Evolutionary conservation across 1,284 basidiomycete genomes (phyloP), one percentile per base, ranked within the genome.

Genomic region (Tylopilus sp.): DNA sequence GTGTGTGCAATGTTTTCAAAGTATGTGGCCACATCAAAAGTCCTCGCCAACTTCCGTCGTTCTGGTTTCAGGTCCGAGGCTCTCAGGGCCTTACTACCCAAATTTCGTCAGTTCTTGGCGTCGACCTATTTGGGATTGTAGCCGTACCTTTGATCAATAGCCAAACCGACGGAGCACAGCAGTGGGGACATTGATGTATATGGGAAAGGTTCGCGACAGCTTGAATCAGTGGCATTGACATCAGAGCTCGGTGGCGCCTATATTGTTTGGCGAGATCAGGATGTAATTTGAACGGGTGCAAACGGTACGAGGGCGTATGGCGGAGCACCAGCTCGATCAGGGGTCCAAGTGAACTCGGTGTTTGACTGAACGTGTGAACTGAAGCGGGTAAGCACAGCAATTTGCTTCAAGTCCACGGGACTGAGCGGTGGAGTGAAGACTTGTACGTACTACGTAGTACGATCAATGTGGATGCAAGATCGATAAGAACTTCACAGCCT

Each of bases 81-180:
- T 39, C 43, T 43, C 49, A 44, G 46, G 47, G 26, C 24, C 24
- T 19, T 42, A 43, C n/a, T 40, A 26, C 7, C 36, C 29, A 46
- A 35, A 53, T 50, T 17, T 24, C 33, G 58, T 47, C 26, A 46
- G 48, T 7, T 61, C 37, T 53, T 36, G 60, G 59, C 50, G 35
- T 6, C 8, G 15, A 3, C 17, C 32, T 41, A 41, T 39, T 57
- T 32, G 31, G 41, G 20, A 45, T 42, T 39, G 43, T 26, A 19
- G 20, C 15, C 29, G 58, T 60, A 25, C 61, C 61, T 60, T 53
- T 39, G 47, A 58, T 55, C 47, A 61, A 29, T 35, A 29, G 39
- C 20, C 37, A 35, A 50, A 43, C 54, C 58, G 58, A 58, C 58
- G 55, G 59, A 56, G 35, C 50, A 63, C 51, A 59, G 59, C 50